Base-by-base conservation (phyloP, 305 asterid species). In the Salvia sclarea region DNA sequence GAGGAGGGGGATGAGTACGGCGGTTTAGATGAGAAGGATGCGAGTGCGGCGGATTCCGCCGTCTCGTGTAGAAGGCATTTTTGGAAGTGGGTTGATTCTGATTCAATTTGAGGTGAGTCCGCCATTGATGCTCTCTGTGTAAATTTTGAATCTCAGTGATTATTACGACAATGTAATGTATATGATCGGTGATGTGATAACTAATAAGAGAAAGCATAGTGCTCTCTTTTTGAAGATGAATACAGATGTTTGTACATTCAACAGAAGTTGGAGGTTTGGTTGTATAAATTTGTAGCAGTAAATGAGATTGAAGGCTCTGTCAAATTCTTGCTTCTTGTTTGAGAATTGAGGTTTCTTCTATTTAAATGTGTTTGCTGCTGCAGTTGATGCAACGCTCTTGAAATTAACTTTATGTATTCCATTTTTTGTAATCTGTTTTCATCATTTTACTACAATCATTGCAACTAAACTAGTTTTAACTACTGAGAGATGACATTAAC, bases 61-160 rank as follows among this genome's bases (percentile, higher is more conserved):
- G 89, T 94, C 68, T 86, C 88, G 0, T 91, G 99, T 82, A 91
- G 72, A 71, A 88, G 81, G 73, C 99, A 94, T 84, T 87, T 74
- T 58, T 94, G 99, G 99, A 89, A 82, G 80, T 94, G 98, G 99
- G 82, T 89, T 65, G 91, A 86, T 78, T 58, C 78, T 16, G 70
- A 78, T 79, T 83, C 82, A 41, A 28, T 85, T 73, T 85, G 80
- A 76, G 88, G 82, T 82, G 81, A 74, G 82, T 75, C 71, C 76
- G 77, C 69, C 55, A 35, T 54, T 44, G 50, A 52, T 59, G 54
- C 40, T 13, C 54, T 28, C 12, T 54, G 12, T 12, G 12, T 7
- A 13, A 28, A 13, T 54, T 50, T 40, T 72, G 61, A 48, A 8
- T 66, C 12, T 66, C 61, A n/a, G 69, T 61, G 77, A 47, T 56